Conservation (phyloP, 192 early-diverging fungal genomes). For the Allomyces javanicus region DNA sequence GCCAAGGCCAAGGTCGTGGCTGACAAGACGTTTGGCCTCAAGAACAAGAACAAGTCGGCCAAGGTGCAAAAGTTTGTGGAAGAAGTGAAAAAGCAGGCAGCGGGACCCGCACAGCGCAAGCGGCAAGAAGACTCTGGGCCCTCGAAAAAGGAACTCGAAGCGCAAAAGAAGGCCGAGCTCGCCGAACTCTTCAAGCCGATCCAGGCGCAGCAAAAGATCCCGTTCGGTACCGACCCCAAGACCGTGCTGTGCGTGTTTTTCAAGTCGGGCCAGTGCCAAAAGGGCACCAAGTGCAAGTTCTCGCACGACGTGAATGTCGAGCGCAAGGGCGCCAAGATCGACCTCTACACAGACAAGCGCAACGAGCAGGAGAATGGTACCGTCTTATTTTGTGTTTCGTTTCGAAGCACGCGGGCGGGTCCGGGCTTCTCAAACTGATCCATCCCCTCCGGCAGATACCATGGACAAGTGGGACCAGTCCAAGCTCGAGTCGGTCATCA, state of each 20-base stretch:
- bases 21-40: constrained; percentile 96
- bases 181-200: constrained; percentile 79
- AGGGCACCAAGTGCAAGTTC: constrained; percentile 87
- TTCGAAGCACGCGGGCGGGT: too few species aligned
- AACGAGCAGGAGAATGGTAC: constrained; percentile 36
- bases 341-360: constrained; percentile 80
- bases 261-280: constrained; percentile 77
- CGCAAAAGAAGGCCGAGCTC: constrained; percentile 75
- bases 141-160: constrained; percentile 55
- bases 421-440: too few species aligned
- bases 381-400: too few species aligned
- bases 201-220: constrained; percentile 72
- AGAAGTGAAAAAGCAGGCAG: constrained; percentile 71
- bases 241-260: constrained; percentile 81
- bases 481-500: constrained; percentile 75
- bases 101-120: constrained; percentile 9
- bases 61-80: constrained; percentile 83
- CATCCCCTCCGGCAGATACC: constrained; percentile 32
- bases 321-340: constrained; percentile 75
- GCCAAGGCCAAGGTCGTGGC: constrained; percentile 67
- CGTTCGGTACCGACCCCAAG: constrained; percentile 94
- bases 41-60: constrained; percentile 93
- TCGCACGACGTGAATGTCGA: constrained; percentile 83
- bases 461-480: constrained; percentile 94
- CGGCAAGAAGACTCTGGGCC: background rate